Percentiles rank a stretch among this genome's conserved stretches.
These are phyloP conservation scores for Globisporangium camurandrum DNA, from an alignment of 352 stramenopile genomes.

Conservation along the genomic window DNA sequence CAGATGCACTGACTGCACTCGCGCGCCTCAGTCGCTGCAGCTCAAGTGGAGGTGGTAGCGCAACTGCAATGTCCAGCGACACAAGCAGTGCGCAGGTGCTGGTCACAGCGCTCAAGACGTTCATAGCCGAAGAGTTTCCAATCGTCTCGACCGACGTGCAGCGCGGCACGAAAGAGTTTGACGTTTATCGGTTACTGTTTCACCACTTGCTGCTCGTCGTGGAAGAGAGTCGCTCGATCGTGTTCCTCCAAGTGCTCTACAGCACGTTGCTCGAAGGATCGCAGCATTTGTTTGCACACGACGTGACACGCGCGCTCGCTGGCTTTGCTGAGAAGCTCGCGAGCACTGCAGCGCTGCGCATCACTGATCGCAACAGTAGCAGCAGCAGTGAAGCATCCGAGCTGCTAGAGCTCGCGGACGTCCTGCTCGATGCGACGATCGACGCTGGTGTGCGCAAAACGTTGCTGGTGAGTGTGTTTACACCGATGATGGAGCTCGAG, in stretches of 20 bases:
- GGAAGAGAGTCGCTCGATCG: slow-evolving; percentile 34
- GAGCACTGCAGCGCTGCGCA: slow-evolving; percentile 1
- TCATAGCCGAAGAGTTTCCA: slow-evolving; percentile 71
- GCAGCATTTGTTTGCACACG: slow-evolving; percentile 38
- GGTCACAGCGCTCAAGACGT: slow-evolving; percentile 28
- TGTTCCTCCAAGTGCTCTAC: slow-evolving; percentile 44
- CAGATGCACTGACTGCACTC: slow-evolving; percentile 40
- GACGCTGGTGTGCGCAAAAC: slow-evolving; percentile 30
- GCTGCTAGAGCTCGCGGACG: slow-evolving; percentile 26
- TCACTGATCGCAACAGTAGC: background rate
- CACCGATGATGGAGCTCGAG: slow-evolving; percentile 38
- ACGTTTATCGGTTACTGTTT: slow-evolving; percentile 53
- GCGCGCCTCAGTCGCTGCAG: slow-evolving; percentile 21
- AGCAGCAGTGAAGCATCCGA: slow-evolving; percentile 5
- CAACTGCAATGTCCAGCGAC: slow-evolving; percentile 1
- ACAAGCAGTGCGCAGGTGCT: slow-evolving; percentile 12
- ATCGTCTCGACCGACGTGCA: slow-evolving; percentile 67
- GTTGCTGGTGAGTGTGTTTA: slow-evolving; percentile 44
- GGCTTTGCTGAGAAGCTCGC: slow-evolving; percentile 23
- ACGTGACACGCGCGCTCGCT: slow-evolving; percentile 41
- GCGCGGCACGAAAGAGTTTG: slow-evolving; percentile 51
- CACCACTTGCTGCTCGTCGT: slow-evolving; percentile 42
- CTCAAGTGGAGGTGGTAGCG: too few relatives aligned
- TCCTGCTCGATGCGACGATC: slow-evolving; percentile 32
- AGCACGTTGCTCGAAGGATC: slow-evolving; percentile 57